Base-by-base conservation (phyloP, 495 filamentous ascomycete genomes). In the Aspergillus baeticus region DNA sequence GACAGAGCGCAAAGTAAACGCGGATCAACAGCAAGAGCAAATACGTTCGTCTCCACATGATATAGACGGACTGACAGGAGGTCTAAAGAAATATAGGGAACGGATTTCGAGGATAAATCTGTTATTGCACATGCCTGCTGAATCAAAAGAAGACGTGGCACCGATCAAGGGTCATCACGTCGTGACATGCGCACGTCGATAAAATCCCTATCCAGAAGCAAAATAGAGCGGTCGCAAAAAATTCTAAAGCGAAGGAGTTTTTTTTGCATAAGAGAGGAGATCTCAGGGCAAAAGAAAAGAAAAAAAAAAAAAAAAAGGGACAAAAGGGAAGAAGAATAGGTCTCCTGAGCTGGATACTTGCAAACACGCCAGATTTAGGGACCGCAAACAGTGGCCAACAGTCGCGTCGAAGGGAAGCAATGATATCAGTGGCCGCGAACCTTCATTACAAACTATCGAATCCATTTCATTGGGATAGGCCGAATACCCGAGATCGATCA, bases 21-120 rank as follows among this genome's bases (percentile, higher is more conserved):
- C 95, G 88, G 61, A 97, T 87, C 57, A 91, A 72, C 55, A 96
- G 71, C 55, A 98, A 78, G 36, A 96, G 72, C 61, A 98, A 75
- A 71, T 96, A 96, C 49, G 85, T 84, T 75, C 92, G 85, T 78
- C 92, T 83, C 92, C 91, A 96, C 94, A 96, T 97, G 63, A 43
- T 64, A 70, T 51, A 50, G 48, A 36, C 47, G 34, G 39, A 37
- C 51, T 44, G 42, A 15, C 11, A 46, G 47, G 41, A 34, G 31
- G 39, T 52, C n/a, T 23, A 48, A 29, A 48, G 33, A 37, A 36
- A 52, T 13, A 21, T 31, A 21, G 52, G 47, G 47, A 13, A 37
- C 36, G 41, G 42, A 56, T 49, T 31, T 34, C 21, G 47, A 44
- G 17, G 15, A 22, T 51, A 41, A 37, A 8, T 43, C 44, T 50